phyloP scores from a whole-genome alignment of 805 yeast species.

The Wickerhamiella brachini region DNA sequence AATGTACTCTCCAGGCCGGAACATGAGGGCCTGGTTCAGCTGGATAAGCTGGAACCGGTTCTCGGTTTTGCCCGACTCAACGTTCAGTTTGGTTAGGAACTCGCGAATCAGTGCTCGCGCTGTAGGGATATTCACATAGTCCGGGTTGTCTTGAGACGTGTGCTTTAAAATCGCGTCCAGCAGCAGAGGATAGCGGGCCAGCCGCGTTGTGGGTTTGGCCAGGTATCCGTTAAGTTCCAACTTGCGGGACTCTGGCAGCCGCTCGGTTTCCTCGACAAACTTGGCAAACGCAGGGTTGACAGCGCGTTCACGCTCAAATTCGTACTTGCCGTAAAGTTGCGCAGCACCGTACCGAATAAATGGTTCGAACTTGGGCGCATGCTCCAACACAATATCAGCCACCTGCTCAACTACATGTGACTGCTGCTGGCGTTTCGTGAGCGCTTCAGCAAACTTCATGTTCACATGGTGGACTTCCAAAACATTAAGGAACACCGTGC shows the following conservation, averaged over 20 bases:
- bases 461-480: conserved; percentile 77
- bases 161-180: conserved; percentile 70
- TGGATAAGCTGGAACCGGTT: conserved; percentile 83
- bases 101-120: conserved; percentile 66
- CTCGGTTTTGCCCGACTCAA: conserved; percentile 85
- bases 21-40: conserved; percentile 69
- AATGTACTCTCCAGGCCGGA: conserved; percentile 69
- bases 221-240: conserved; percentile 85
- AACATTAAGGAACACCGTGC: conserved; percentile 84
- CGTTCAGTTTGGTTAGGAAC: conserved; percentile 63
- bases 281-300: conserved; percentile 84
- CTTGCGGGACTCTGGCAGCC: conserved; percentile 72
- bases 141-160: conserved; percentile 65
- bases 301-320: conserved; percentile 84
- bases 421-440: conserved; percentile 73
- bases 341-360: conserved; percentile 89
- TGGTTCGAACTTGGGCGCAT: conserved; percentile 78
- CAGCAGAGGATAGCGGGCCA: conserved; percentile 84
- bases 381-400: conserved; percentile 79
- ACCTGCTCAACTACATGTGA: conserved; percentile 72
- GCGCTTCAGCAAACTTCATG: conserved; percentile 72
- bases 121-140: conserved; percentile 49
- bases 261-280: conserved; percentile 81
- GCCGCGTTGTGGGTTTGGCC: conserved; percentile 90
- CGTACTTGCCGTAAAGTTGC: conserved; percentile 88